Conservation (phyloP, 495 filamentous ascomycete species). For the Penicillium pulvis region DNA sequence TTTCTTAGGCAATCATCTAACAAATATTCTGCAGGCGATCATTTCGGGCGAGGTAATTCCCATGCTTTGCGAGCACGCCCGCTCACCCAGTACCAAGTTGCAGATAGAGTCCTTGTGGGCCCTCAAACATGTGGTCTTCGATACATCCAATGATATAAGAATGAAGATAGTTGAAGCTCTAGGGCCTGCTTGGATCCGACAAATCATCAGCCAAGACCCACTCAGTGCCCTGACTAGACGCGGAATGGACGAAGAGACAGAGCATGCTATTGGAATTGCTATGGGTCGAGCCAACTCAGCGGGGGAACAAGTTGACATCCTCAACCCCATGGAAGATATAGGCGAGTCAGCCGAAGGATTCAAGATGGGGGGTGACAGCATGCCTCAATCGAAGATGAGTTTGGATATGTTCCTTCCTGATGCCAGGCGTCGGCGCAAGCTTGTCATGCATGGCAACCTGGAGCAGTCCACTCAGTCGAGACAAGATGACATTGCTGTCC, state of each 20-base stretch:
- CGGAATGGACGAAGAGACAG: constrained; percentile 42
- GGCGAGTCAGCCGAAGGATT: constrained; percentile 67
- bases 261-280: constrained; percentile 39
- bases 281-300: constrained; percentile 67
- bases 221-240: constrained; percentile 34
- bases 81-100: constrained; percentile 69
- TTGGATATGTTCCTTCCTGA: constrained; percentile 46
- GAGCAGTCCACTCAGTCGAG: constrained; percentile 56
- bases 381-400: constrained; percentile 45
- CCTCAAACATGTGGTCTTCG: constrained; percentile 80
- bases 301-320: constrained; percentile 64
- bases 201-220: constrained; percentile 61
- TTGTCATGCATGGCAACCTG: constrained; percentile 50
- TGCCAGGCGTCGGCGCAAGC: constrained; percentile 45
- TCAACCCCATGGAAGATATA: constrained; percentile 60
- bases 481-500: constrained; percentile 79
- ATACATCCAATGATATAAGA: constrained; percentile 67
- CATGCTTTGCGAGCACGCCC: constrained; percentile 80
- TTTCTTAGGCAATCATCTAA: constrained; percentile 17
- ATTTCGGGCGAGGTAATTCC: constrained; percentile 75
- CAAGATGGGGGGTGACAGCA: constrained; percentile 59
- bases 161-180: constrained; percentile 75
- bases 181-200: constrained; percentile 75
- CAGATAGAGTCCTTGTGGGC: constrained; percentile 87
- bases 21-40: constrained; percentile 55